These are phyloP conservation scores for Platismatia glauca DNA, from an alignment of 495 filamentous ascomycete genomes.

Conservation along the genomic window DNA sequence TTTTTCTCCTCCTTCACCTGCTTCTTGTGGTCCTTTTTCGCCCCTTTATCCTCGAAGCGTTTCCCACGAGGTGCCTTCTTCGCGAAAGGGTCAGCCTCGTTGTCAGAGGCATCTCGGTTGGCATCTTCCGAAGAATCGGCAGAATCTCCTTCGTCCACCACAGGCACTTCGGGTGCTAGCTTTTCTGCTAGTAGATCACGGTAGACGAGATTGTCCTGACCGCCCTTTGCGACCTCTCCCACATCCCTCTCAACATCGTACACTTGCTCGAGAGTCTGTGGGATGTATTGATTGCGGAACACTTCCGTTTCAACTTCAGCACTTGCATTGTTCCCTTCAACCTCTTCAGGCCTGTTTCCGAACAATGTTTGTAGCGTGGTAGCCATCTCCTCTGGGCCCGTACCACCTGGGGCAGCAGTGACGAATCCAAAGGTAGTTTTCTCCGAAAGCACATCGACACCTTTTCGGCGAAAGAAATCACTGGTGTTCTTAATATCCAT, in stretches of 20 bases:
- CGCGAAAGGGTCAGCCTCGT: slow-evolving; percentile 41
- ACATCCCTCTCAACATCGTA: slow-evolving; percentile 92
- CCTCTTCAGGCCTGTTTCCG: slow-evolving; percentile 34
- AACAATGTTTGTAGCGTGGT: slow-evolving; percentile 44
- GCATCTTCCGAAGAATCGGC: slow-evolving; percentile 33
- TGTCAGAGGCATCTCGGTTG: slow-evolving; percentile 19
- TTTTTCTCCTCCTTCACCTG: slow-evolving; percentile 91
- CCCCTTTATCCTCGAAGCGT: slow-evolving; percentile 82
- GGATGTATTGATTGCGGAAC: slow-evolving; percentile 91
- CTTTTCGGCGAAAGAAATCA: slow-evolving; percentile 82
- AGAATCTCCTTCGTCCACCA: slow-evolving; percentile 33
- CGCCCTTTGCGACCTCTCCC: slow-evolving; percentile 60
- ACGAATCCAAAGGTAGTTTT: slow-evolving; percentile 72
- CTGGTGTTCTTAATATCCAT: slow-evolving; percentile 97
- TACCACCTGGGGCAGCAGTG: slow-evolving; percentile 45
- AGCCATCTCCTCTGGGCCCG: slow-evolving; percentile 44
- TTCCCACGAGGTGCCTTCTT: slow-evolving; percentile 73
- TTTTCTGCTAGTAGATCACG: slow-evolving; percentile 67
- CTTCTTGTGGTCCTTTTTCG: slow-evolving; percentile 79
- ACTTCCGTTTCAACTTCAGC: slow-evolving; percentile 76
- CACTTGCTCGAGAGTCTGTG: slow-evolving; percentile 85
- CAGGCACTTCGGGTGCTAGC: slow-evolving; percentile 37
- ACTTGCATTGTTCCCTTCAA: slow-evolving; percentile 29
- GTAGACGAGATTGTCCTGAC: slow-evolving; percentile 69
- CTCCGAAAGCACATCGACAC: slow-evolving; percentile 69